Conservation (phyloP, 257 asterid species). For the Petunia axillaris region DNA sequence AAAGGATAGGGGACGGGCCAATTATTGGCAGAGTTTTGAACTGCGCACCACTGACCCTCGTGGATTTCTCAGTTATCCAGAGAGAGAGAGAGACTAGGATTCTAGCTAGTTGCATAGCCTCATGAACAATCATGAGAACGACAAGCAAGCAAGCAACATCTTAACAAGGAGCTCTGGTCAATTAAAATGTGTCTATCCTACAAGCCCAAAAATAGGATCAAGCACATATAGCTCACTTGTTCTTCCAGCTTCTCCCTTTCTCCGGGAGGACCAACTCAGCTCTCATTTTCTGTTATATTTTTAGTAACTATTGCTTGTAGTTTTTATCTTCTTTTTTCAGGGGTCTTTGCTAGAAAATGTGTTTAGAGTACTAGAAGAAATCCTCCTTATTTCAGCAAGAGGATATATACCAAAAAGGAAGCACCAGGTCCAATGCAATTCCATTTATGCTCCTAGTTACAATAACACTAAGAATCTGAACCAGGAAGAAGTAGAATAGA, state of each 20-base stretch:
- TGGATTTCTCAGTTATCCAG: too few species aligned
- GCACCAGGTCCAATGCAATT: conserved; percentile 1
- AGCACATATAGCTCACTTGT: not conserved
- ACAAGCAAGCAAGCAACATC: not conserved
- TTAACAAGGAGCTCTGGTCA: not conserved
- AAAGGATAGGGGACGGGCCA: too few species aligned
- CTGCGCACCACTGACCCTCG: too few species aligned
- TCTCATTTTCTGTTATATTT: conserved; percentile 2
- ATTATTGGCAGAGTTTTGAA: too few species aligned
- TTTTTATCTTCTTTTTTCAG: not conserved
- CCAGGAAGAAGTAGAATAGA: conserved; percentile 5
- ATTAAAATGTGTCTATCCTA: conserved; percentile 10
- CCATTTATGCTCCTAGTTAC: not conserved
- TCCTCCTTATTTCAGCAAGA: not conserved
- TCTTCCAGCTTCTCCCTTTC: conserved; percentile 9
- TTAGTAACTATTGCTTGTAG: not conserved
- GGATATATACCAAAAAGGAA: conserved; percentile 1
- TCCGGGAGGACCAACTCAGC: not conserved
- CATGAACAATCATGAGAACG: not conserved
- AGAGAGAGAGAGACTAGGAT: too few species aligned
- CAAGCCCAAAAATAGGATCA: not conserved
- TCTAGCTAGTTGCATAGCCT: not conserved
- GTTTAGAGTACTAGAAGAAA: too few species aligned
- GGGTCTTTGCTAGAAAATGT: too few species aligned
- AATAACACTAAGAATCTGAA: not conserved